These are phyloP conservation scores for Draba incana DNA, from an alignment of 345 rosid species.

Conservation along the genomic window DNA sequence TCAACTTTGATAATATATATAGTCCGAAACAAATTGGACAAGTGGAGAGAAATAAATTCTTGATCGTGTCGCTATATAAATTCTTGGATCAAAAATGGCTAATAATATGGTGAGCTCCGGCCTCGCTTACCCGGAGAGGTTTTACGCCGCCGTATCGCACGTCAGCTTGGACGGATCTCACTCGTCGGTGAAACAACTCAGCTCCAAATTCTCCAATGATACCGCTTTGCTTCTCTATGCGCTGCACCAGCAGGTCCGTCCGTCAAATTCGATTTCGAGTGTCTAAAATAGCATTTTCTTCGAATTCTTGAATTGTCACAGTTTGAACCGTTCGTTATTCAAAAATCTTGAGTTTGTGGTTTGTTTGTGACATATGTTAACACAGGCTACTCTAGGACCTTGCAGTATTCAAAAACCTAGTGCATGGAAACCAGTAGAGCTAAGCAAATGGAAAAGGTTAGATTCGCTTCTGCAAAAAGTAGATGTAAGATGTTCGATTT, in stretches of 20 bases:
- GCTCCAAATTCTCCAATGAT: slow-evolving; percentile 54
- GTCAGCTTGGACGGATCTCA: no score
- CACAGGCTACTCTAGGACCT: slow-evolving; percentile 91
- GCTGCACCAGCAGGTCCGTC: slow-evolving; percentile 73
- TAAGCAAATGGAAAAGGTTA: slow-evolving; percentile 93
- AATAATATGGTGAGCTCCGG: slow-evolving; percentile 76
- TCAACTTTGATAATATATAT: no score
- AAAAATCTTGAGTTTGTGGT: no score
- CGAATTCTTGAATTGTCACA: no score
- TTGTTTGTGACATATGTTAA: slow-evolving; percentile 39
- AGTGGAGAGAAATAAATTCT: no score
- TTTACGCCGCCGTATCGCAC: slow-evolving; percentile 77
- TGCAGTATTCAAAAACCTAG: slow-evolving; percentile 82
- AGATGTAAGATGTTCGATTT: neutral
- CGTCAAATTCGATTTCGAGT: no score
- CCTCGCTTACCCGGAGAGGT: slow-evolving; percentile 89
- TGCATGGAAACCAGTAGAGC: slow-evolving; percentile 85
- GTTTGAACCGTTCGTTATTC: neutral
- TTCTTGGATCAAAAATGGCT: slow-evolving; percentile 34
- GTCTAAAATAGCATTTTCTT: no score
- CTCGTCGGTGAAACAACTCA: no score
- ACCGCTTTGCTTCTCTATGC: slow-evolving; percentile 80
- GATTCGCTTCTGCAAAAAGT: slow-evolving; percentile 7
- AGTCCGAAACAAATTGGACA: no score
- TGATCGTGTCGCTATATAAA: no score